Base-by-base conservation (phyloP, 495 filamentous ascomycete genomes). In the Talaromyces nanjingensis region DNA sequence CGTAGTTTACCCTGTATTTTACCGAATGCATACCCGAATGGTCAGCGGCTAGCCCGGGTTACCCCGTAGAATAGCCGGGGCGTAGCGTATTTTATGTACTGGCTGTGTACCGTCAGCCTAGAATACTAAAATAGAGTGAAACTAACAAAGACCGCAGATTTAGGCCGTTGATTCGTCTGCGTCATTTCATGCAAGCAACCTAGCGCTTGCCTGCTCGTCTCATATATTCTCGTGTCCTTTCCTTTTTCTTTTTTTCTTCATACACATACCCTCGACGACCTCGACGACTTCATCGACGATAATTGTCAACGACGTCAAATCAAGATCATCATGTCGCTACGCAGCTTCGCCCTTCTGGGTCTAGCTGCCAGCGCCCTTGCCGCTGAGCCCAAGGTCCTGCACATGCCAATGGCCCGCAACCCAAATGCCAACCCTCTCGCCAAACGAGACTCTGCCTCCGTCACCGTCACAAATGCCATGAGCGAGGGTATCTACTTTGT, bases 391-490 rank as follows among this genome's bases (percentile, higher is more conserved):
- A 45, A 37, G 7, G 63, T 64, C 11, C 25, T 64, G 22, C 53
- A 64, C 24, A 64, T 64, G 63, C 54, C 53, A 39, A 29, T 60
- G 14, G 18, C 18, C 37, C 55, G 63, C 37, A 59, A 52, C 3
- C 31, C 63, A 3, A 60, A 64, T 24, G 27, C 25, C 20, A 34
- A 27, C 5, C 31, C 2, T 52, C 33, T 59, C 9, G 34, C 33
- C 52, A 64, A 64, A 57, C 52, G 52, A 14, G 53, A 18, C 31
- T 20, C 37, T 83, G 87, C 25, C 89, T 90, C 71, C 83, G 85
- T 20, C 77, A 77, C 11, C 60, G 57, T n/a, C 89, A 86, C 4
- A 37, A 66, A 3, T 69, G 87, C 29, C 90, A 87, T 68, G 49
- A 66, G 12, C 56, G 64, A 29, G 62, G 58, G 16, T 62, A 65